phyloP scores from a whole-genome alignment of 1,284 basidiomycete species.

The Phylloboletellus chloephorus region DNA sequence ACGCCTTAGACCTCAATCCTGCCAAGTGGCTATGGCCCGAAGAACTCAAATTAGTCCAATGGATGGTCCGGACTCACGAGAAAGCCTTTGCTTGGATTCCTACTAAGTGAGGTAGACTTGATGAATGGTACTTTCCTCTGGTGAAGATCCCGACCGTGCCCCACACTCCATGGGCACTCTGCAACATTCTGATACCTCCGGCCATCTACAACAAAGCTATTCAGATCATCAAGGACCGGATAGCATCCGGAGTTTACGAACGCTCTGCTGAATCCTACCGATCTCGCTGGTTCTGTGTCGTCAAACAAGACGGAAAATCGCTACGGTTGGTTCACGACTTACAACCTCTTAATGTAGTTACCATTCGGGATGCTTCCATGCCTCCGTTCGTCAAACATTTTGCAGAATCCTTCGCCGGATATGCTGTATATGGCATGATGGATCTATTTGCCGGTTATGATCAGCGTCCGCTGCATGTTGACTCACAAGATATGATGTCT shows the following conservation, averaged over 20 bases:
- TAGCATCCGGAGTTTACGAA: constrained; percentile 34
- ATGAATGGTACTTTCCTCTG: constrained; percentile 14
- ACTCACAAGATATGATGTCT: constrained; percentile 22
- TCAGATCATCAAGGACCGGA: constrained; percentile 30
- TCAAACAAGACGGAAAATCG: constrained; percentile 17
- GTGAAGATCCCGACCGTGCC: constrained; percentile 16
- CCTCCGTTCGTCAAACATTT: constrained; percentile 15
- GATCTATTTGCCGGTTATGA: constrained; percentile 11
- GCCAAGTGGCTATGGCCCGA: constrained; percentile 23
- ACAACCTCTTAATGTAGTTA: constrained; percentile 26
- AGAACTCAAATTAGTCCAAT: constrained; percentile 20
- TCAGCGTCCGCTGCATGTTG: background rate
- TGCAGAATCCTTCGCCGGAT: constrained; percentile 8
- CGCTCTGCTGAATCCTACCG: constrained; percentile 32
- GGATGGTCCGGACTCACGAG: constrained; percentile 5
- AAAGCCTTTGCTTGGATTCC: constrained; percentile 26
- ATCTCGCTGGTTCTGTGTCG: constrained; percentile 15
- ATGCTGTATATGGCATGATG: constrained; percentile 20
- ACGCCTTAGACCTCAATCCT: background rate
- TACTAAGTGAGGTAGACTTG: constrained; percentile 20
- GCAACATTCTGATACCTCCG: constrained; percentile 19
- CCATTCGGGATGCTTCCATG: constrained; percentile 18
- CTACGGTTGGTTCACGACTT: constrained; percentile 26
- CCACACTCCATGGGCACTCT: constrained; percentile 23
- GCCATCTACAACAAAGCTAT: constrained; percentile 24